Evolutionary conservation across 148 eudicot genomes (phyloP).

Genomic region (Chenopodium suecicum): DNA sequence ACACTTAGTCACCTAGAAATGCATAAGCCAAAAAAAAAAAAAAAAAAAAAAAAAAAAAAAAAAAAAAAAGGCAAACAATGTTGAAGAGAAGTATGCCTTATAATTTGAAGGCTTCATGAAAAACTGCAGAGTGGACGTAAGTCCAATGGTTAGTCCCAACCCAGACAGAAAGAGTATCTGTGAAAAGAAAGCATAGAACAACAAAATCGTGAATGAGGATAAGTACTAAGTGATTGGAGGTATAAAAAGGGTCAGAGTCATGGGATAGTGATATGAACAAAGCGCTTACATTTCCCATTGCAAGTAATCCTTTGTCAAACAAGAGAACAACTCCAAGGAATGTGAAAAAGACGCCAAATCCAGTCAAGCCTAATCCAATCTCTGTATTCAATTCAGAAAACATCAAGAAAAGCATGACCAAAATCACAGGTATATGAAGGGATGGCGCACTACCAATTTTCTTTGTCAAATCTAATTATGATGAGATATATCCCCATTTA

Average conservation of each 20-base stretch:
- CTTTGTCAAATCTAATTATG: not conserved
- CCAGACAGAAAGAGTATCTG: conserved; percentile 97
- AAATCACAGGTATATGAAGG: not conserved
- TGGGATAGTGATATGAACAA: not conserved
- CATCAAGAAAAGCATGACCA: conserved; percentile 4
- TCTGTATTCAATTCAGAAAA: conserved; percentile 40
- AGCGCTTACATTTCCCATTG: conserved; percentile 89
- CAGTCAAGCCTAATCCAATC: conserved; percentile 92
- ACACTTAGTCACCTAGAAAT: not conserved
- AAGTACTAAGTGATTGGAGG: not conserved
- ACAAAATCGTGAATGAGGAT: not conserved
- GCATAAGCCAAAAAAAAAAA: not conserved
- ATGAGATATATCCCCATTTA: not conserved
- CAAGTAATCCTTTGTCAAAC: conserved; percentile 91
- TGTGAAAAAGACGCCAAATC: conserved; percentile 91
- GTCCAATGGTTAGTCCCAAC: conserved; percentile 80
- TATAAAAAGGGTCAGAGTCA: not conserved
- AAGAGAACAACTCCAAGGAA: conserved; percentile 79
- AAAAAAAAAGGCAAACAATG: not conserved
- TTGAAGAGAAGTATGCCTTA: conserved; percentile 36
- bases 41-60: not conserved
- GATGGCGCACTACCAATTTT: not conserved
- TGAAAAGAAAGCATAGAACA: not conserved
- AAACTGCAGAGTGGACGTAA: conserved; percentile 79
- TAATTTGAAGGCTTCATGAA: conserved; percentile 82